phyloP scores from a whole-genome alignment of 176 grass and related monocot species.

The Raddia distichophylla region DNA sequence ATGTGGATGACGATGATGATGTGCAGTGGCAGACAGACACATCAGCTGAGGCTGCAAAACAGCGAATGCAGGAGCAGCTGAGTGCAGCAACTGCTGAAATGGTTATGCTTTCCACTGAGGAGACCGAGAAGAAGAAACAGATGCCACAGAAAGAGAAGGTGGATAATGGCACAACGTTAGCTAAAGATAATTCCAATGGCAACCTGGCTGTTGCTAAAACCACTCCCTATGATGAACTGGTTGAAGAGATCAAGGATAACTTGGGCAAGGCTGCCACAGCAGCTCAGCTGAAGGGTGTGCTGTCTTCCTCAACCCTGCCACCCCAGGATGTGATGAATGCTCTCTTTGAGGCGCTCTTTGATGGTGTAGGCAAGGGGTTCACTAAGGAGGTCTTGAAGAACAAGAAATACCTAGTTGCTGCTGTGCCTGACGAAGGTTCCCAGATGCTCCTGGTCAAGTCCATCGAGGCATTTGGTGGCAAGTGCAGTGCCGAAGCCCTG shows the following conservation, averaged over 20 bases:
- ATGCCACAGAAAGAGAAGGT: not conserved
- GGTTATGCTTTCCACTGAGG: constrained; percentile 70
- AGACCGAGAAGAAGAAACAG: constrained; percentile 42
- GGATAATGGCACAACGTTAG: constrained; percentile 20
- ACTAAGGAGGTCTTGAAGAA: constrained; percentile 73
- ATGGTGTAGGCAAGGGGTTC: constrained; percentile 68
- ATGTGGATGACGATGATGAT: constrained; percentile 58
- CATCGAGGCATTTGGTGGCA: constrained; percentile 50
- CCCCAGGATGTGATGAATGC: constrained; percentile 68
- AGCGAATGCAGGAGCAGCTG: constrained; percentile 80
- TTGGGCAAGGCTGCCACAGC: constrained; percentile 48
- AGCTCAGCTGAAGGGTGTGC: constrained; percentile 52
- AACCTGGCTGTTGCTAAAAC: not conserved
- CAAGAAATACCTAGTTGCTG: constrained; percentile 57
- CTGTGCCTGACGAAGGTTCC: constrained; percentile 50
- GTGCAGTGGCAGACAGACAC: constrained; percentile 90
- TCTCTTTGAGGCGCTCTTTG: constrained; percentile 66
- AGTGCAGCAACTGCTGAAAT: constrained; percentile 84
- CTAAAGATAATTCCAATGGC: not conserved
- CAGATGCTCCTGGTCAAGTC: constrained; percentile 59
- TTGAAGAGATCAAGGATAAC: constrained; percentile 58
- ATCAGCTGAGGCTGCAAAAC: constrained; percentile 66
- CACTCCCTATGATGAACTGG: constrained; percentile 37
- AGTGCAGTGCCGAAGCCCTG: constrained; percentile 59
- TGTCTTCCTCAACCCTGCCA: constrained; percentile 38